A percentile compares a stretch with the other conserved stretches of the same genome.
phyloP scores from a whole-genome alignment of 441 rosid genomes.

The Populus trichocarpa region DNA sequence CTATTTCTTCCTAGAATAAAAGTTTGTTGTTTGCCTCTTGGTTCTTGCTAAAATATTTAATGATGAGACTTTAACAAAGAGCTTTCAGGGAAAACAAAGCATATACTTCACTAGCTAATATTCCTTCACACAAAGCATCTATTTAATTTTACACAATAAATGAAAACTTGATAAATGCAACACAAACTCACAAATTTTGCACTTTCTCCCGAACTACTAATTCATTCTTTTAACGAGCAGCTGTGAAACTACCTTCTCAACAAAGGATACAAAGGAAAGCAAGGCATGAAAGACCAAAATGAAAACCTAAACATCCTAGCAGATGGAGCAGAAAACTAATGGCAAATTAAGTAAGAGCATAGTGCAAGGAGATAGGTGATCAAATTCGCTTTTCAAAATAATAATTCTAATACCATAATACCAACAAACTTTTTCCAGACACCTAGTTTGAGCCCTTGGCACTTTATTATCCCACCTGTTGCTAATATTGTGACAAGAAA shows the following conservation, averaged over 20 bases:
- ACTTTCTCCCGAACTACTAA: too few relatives aligned
- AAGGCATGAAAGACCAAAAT: not conserved
- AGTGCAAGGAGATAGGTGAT: not conserved
- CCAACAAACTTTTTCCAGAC: not conserved
- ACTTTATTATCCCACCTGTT: not conserved
- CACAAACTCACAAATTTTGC: too few relatives aligned
- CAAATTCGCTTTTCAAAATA: not conserved
- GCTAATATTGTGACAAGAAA: not conserved
- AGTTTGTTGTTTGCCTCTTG: not conserved
- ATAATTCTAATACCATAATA: not conserved
- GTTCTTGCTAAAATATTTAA: not conserved
- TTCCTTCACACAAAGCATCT: too few relatives aligned
- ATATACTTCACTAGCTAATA: not conserved
- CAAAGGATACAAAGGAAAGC: not conserved
- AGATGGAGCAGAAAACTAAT: not conserved
- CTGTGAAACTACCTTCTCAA: not conserved
- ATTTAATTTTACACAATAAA: too few relatives aligned
- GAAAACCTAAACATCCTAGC: not conserved
- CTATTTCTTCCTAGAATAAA: not conserved
- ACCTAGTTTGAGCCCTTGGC: not conserved
- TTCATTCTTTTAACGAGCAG: too few relatives aligned
- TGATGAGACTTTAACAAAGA: not conserved
- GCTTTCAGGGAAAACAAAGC: not conserved
- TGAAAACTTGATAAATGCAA: too few relatives aligned
- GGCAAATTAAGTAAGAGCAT: not conserved